Conservation (phyloP, 352 stramenopile species). For the Phytopythium helicoides region DNA sequence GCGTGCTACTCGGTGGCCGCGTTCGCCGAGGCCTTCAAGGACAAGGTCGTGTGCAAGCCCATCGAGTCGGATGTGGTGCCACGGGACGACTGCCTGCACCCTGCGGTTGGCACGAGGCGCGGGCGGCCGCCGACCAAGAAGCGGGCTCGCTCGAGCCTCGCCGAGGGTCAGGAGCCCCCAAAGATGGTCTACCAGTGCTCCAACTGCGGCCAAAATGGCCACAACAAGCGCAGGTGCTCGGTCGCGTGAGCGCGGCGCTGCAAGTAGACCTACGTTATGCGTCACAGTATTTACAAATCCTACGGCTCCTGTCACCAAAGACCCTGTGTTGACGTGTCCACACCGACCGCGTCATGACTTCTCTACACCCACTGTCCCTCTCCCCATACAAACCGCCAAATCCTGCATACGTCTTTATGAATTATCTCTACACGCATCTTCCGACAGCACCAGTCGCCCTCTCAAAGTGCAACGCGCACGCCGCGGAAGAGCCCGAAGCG, state of each 20-base stretch:
- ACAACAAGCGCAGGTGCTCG: conserved; percentile 5
- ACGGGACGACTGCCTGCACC: background rate
- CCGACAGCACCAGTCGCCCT: too few species aligned
- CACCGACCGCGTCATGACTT: too few species aligned
- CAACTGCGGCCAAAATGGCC: background rate
- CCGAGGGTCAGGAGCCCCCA: background rate
- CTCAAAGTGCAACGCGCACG: too few species aligned
- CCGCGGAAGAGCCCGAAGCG: too few species aligned
- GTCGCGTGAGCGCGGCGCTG: background rate
- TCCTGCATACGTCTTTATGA: too few species aligned
- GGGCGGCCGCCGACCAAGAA: conserved; percentile 1
- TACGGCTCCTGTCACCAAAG: too few species aligned
- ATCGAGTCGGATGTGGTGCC: conserved; percentile 1
- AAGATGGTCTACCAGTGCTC: conserved; percentile 4
- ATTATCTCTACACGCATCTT: too few species aligned
- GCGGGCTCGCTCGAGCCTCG: background rate
- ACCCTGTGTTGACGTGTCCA: too few species aligned
- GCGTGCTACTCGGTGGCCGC: conserved; percentile 1
- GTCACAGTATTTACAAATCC: too few species aligned
- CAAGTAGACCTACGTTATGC: too few species aligned
- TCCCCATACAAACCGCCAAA: too few species aligned
- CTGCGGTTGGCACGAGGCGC: background rate
- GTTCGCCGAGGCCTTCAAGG: conserved; percentile 2
- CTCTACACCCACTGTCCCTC: too few species aligned
- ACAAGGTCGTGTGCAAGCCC: conserved; percentile 3